These are phyloP conservation scores for Amesomyces nigricolor DNA, from an alignment of 2,329 filamentous ascomycete genomes.

Conservation along the genomic window DNA sequence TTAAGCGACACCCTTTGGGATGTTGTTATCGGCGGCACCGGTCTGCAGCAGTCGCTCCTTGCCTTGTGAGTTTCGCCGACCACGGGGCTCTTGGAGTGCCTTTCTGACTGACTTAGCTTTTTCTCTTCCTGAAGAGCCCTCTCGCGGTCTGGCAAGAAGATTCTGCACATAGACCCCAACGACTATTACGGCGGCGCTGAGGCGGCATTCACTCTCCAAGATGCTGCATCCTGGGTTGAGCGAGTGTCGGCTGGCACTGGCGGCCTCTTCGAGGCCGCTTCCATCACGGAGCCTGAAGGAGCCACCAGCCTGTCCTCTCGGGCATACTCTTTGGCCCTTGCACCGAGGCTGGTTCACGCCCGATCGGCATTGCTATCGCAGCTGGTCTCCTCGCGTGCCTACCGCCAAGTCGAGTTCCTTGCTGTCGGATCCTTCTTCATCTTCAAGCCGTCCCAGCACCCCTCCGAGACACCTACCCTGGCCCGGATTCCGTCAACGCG, in stretches of 20 bases:
- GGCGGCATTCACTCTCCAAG: conserved; percentile 77
- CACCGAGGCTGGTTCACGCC: conserved; percentile 81
- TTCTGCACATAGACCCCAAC: conserved; percentile 84
- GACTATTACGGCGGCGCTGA: conserved; percentile 83
- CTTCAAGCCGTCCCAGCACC: conserved; percentile 40
- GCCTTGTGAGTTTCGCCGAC: conserved; percentile 56
- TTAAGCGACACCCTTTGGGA: conserved; percentile 72
- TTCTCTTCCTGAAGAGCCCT: conserved; percentile 62
- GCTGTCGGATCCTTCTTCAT: conserved; percentile 93
- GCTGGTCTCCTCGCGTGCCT: conserved; percentile 84
- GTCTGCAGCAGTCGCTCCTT: conserved; percentile 71
- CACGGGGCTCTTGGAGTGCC: conserved; percentile 29
- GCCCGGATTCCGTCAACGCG: conserved; percentile 77
- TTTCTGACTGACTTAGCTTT: conserved; percentile 67
- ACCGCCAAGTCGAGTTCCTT: conserved; percentile 86
- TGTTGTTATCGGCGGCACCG: conserved; percentile 72
- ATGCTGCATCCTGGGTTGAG: conserved; percentile 69
- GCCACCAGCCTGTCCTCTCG: conserved; percentile 53
- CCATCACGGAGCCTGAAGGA: conserved; percentile 34
- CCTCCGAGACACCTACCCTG: conserved; percentile 38
- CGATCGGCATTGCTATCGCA: conserved; percentile 70
- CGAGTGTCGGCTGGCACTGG: conserved; percentile 29
- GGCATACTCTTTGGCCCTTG: conserved; percentile 75
- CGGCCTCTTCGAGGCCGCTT: conserved; percentile 34
- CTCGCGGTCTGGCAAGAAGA: conserved; percentile 84